These are phyloP conservation scores for Candida nemodendra DNA, from an alignment of 805 yeast genomes.

Conservation along the genomic window DNA sequence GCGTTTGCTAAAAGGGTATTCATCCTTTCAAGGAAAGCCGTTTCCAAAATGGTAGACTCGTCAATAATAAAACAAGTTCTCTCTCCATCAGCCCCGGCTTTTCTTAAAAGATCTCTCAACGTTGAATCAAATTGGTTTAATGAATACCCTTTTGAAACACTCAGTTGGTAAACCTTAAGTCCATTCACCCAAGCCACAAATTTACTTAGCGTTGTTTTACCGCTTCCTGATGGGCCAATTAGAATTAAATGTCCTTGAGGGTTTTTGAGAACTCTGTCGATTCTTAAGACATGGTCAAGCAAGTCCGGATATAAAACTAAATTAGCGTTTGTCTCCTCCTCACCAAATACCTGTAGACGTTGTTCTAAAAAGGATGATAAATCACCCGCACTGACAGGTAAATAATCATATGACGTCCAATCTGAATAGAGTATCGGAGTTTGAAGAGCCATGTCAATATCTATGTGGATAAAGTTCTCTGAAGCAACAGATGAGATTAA, in stretches of 20 bases:
- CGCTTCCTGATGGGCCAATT: slow-evolving; percentile 80
- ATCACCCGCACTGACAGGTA: slow-evolving; percentile 48
- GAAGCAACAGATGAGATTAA: slow-evolving; percentile 35
- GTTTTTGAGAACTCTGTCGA: slow-evolving; percentile 79
- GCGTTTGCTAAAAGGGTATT: slow-evolving; percentile 91
- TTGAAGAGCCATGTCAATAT: slow-evolving; percentile 34
- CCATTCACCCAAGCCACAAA: slow-evolving; percentile 96
- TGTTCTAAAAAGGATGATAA: slow-evolving; percentile 57
- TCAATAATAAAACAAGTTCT: slow-evolving; percentile 72
- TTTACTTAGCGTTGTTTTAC: slow-evolving; percentile 69
- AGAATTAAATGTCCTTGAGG: slow-evolving; percentile 88
- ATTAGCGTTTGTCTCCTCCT: slow-evolving; percentile 66
- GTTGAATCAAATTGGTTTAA: slow-evolving; percentile 66
- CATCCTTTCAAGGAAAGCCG: slow-evolving; percentile 86
- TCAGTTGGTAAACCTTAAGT: slow-evolving; percentile 54
- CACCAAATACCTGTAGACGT: slow-evolving; percentile 67
- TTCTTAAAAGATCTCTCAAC: slow-evolving; percentile 51
- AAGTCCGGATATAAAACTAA: slow-evolving; percentile 67
- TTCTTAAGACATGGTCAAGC: slow-evolving; percentile 70
- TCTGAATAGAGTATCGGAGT: slow-evolving; percentile 66
- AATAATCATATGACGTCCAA: slow-evolving; percentile 70
- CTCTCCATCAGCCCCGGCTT: slow-evolving; percentile 55
- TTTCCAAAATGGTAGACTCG: slow-evolving; percentile 72
- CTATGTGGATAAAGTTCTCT: slow-evolving; percentile 46
- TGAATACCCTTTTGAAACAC: slow-evolving; percentile 52